Conservation (phyloP, 2,329 filamentous ascomycete species). For the Aotearoamyces nothofagi region DNA sequence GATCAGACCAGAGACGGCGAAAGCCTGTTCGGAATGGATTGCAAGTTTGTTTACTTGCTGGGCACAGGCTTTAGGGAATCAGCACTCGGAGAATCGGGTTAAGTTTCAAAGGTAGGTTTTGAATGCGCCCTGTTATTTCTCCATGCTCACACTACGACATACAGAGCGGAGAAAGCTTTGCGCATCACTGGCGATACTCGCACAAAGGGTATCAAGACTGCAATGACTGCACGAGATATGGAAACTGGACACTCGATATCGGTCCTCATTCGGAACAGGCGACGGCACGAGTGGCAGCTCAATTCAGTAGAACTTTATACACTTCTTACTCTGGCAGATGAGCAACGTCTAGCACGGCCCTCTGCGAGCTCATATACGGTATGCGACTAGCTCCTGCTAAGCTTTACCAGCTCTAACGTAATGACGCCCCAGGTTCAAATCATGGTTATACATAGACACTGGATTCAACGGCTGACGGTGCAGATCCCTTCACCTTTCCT, state of each 20-base stretch:
- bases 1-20: background rate
- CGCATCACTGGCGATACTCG: too few relatives aligned
- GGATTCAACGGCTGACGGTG: background rate
- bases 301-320: conserved; percentile 2
- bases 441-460: background rate
- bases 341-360: background rate
- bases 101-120: conserved; percentile 3
- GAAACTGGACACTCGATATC: conserved; percentile 2
- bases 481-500: background rate
- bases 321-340: conserved; percentile 1
- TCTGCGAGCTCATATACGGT: background rate
- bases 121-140: conserved; percentile 1
- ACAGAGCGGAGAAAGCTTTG: too few relatives aligned
- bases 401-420: background rate
- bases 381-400: background rate
- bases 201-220: conserved; percentile 2
- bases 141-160: conserved; percentile 2
- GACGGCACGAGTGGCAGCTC: background rate
- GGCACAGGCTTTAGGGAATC: conserved; percentile 1
- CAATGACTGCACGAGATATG: conserved; percentile 3
- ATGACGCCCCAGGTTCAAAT: conserved; percentile 1
- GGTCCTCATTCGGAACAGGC: conserved; percentile 1
- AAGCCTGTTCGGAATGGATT: conserved; percentile 4
- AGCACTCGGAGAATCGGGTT: conserved; percentile 4
- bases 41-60: conserved; percentile 1